Base-by-base conservation (phyloP, 495 filamentous ascomycete species). In the Penicillium antarcticum region DNA sequence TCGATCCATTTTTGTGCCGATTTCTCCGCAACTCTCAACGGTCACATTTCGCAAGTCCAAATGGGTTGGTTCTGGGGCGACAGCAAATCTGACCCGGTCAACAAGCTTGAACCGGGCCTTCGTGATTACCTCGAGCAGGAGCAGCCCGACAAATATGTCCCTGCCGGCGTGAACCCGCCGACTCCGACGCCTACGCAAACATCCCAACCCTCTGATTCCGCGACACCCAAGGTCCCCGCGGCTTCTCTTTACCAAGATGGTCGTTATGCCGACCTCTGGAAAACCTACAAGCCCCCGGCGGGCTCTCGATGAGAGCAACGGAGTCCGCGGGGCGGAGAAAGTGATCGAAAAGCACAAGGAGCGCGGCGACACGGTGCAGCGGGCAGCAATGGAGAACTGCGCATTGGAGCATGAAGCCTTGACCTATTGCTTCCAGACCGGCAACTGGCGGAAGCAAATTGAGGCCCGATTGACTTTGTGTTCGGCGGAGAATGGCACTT, bases 211-310 rank as follows among this genome's bases (percentile, higher is more conserved):
- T 16, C 37, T 48, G 54, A 73, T 31, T 14, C 67, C 19, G 62
- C 68, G n/a, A 71, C 62, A 70, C 68, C 64, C 60, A 76, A 54
- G 74, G 76, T 80, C 59, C 83, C 84, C 7, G 51, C 70, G 35
- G 71, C 80, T 51, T 86, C 84, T 5, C 74, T 85, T 17, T 87
- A 69, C 65, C 80, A 72, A 56, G 94, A 97, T 70, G 91, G 91
- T 53, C 88, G 94, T 51, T 97, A 97, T 68, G 90, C 91, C 40
- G 80, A 96, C 73, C 78, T 98, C 26, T 98, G 94, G 94, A 87
- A 85, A 66, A 87, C 80, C 39, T 97, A 98, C 79, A 75, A 79
- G 45, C 81, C 92, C 1, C 81, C 82, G 9, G 55, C 67, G 2
- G 75, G 81, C n/a, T 19, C 68, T 21, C 21, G 62, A 90, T 42